Conservation (phyloP, 495 filamentous ascomycete species). For the Penicillium ochrochloron region DNA sequence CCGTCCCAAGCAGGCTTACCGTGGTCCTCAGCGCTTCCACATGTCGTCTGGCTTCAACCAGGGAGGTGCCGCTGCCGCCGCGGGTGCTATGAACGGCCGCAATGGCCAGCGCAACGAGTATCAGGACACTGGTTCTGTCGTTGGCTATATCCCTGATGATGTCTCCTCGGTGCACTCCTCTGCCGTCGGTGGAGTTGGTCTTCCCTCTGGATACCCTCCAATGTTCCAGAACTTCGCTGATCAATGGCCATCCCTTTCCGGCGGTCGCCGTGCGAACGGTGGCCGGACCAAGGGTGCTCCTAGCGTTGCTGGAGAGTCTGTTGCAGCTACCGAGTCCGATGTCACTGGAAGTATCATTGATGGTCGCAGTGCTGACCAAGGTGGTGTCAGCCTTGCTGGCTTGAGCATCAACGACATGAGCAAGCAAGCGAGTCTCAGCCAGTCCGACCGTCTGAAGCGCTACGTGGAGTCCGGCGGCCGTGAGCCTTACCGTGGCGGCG, state of each 20-base stretch:
- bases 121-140: slow-evolving; percentile 81
- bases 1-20: slow-evolving; percentile 87
- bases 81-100: slow-evolving; percentile 53
- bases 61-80: slow-evolving; percentile 60
- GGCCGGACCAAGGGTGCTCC: slow-evolving; percentile 65
- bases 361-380: slow-evolving; percentile 75
- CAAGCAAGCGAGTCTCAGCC: slow-evolving; percentile 82
- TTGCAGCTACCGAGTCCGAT: slow-evolving; percentile 88
- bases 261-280: slow-evolving; percentile 64
- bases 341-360: slow-evolving; percentile 71
- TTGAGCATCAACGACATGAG: slow-evolving; percentile 74
- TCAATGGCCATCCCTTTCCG: slow-evolving; percentile 79
- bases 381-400: slow-evolving; percentile 83
- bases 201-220: slow-evolving; percentile 82
- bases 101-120: slow-evolving; percentile 70
- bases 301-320: slow-evolving; percentile 87
- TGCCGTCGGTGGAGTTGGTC: slow-evolving; percentile 79
- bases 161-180: slow-evolving; percentile 95
- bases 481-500: slow-evolving; percentile 47
- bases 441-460: slow-evolving; percentile 79
- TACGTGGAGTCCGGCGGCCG: slow-evolving; percentile 85
- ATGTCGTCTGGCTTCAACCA: slow-evolving; percentile 67
- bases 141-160: slow-evolving; percentile 95
- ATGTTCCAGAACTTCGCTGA: slow-evolving; percentile 96
- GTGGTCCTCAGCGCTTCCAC: slow-evolving; percentile 86